Evolutionary conservation across 495 filamentous ascomycete species (phyloP).

Genomic region (Rusavskia elegans): DNA sequence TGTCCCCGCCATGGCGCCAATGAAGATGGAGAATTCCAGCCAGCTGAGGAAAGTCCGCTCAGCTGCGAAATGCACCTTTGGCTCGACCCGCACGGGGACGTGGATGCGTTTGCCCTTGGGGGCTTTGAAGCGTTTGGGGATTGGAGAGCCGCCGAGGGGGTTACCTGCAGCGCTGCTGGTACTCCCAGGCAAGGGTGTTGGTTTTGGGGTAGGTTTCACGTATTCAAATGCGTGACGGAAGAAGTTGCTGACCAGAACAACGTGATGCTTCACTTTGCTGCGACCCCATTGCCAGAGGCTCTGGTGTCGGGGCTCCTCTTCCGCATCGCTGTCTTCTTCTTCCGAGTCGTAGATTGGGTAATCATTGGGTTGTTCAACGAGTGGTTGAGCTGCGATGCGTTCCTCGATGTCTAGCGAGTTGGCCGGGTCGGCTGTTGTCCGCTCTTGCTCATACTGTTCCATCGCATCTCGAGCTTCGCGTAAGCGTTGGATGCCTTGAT

Average conservation of each 20-base stretch:
- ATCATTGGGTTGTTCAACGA: conserved; percentile 41
- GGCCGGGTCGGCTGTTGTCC: conserved; percentile 28
- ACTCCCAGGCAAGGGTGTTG: conserved; percentile 42
- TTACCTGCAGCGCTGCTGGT: conserved; percentile 17
- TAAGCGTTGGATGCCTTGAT: conserved; percentile 20
- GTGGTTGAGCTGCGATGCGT: conserved; percentile 43
- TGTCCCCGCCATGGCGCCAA: conserved; percentile 80
- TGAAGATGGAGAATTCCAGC: conserved; percentile 92
- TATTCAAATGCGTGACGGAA: conserved; percentile 29
- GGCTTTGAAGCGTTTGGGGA: not conserved
- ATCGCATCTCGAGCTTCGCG: conserved; percentile 29
- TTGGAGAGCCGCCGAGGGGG: not conserved
- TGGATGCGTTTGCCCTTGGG: conserved; percentile 47
- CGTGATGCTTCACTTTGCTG: conserved; percentile 34
- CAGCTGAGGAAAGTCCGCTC: conserved; percentile 93
- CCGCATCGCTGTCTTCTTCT: conserved; percentile 47
- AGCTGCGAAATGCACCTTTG: conserved; percentile 93
- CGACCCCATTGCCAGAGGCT: conserved; percentile 57
- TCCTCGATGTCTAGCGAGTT: conserved; percentile 62
- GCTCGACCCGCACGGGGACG: conserved; percentile 88
- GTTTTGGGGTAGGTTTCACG: conserved; percentile 41
- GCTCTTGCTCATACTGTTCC: conserved; percentile 28
- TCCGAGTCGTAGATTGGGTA: conserved; percentile 84
- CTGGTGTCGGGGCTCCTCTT: conserved; percentile 47
- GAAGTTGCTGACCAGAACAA: conserved; percentile 22